These are phyloP conservation scores for Pichia phayaonensis DNA, from an alignment of 805 yeast species.

Conservation along the genomic window DNA sequence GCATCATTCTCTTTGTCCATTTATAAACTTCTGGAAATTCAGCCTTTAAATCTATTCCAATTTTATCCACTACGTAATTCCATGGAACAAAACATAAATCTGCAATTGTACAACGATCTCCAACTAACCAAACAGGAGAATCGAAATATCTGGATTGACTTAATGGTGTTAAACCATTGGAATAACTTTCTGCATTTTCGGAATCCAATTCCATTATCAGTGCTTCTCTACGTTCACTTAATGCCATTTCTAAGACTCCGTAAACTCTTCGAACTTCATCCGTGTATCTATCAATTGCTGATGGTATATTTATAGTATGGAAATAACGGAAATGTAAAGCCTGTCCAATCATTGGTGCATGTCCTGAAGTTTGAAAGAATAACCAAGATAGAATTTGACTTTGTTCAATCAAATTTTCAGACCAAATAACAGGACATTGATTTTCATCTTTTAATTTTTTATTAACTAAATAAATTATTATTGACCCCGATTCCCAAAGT, in stretches of 20 bases:
- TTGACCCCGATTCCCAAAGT: slow-evolving; percentile 95
- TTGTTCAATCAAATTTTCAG: slow-evolving; percentile 70
- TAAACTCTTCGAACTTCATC: slow-evolving; percentile 91
- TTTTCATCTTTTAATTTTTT: slow-evolving; percentile 57
- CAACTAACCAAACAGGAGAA: slow-evolving; percentile 92
- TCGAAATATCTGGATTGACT: slow-evolving; percentile 82
- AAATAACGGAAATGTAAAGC: slow-evolving; percentile 90
- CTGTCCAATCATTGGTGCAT: slow-evolving; percentile 98
- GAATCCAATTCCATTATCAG: slow-evolving; percentile 81
- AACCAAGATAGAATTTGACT: slow-evolving; percentile 83
- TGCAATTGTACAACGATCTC: slow-evolving; percentile 76
- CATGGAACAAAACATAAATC: slow-evolving; percentile 92
- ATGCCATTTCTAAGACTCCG: slow-evolving; percentile 90
- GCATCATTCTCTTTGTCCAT: slow-evolving; percentile 95
- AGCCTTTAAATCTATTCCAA: slow-evolving; percentile 77
- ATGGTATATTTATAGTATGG: slow-evolving; percentile 76
- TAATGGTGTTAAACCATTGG: slow-evolving; percentile 81
- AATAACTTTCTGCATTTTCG: slow-evolving; percentile 80
- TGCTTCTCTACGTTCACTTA: slow-evolving; percentile 88
- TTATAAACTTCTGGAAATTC: slow-evolving; percentile 94
- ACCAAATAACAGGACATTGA: slow-evolving; percentile 65
- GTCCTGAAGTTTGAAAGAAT: slow-evolving; percentile 93
- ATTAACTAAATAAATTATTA: slow-evolving; percentile 72
- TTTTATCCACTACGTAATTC: slow-evolving; percentile 91
- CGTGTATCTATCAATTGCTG: slow-evolving; percentile 84